These are phyloP conservation scores for Chaetomiaceae sp. DNA, from an alignment of 2,329 filamentous ascomycete species.

Conservation along the genomic window DNA sequence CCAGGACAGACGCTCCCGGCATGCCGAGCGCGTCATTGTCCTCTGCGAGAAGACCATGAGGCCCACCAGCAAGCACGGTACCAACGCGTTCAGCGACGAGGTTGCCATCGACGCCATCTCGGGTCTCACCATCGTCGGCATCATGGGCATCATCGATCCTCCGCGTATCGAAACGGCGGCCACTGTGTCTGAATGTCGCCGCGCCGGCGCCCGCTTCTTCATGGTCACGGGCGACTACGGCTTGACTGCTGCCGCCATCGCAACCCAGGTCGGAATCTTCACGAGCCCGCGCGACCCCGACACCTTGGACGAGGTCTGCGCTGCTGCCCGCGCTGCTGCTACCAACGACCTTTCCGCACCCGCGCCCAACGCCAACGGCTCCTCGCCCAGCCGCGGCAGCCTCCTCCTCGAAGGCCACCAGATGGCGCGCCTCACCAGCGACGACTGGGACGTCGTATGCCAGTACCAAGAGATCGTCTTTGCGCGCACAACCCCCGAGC, in stretches of 20 bases:
- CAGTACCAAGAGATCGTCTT: slow-evolving; percentile 59
- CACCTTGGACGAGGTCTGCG: not conserved
- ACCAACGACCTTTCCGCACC: not conserved
- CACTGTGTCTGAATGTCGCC: slow-evolving; percentile 51
- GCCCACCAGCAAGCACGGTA: not conserved
- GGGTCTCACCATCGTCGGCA: slow-evolving; percentile 55
- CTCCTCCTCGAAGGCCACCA: slow-evolving; percentile 51
- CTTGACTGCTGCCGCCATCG: slow-evolving; percentile 56
- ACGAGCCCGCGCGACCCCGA: slow-evolving; percentile 3
- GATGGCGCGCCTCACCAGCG: slow-evolving; percentile 50
- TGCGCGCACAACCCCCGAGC: slow-evolving; percentile 63
- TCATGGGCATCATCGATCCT: slow-evolving; percentile 57
- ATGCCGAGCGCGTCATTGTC: slow-evolving; percentile 3
- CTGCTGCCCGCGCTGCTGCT: not conserved
- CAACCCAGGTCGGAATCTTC: slow-evolving; percentile 45
- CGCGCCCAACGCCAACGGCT: not conserved
- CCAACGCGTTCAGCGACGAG: slow-evolving; percentile 9
- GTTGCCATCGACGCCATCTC: not conserved
- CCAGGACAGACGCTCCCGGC: not conserved
- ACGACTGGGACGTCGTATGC: slow-evolving; percentile 44
- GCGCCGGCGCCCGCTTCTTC: slow-evolving; percentile 54
- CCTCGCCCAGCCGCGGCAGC: slow-evolving; percentile 18
- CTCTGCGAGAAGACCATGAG: slow-evolving; percentile 7
- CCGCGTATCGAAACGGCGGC: slow-evolving; percentile 58
- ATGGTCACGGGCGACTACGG: slow-evolving; percentile 63